Conservation (phyloP, 2,329 filamentous ascomycete genomes). For the Verticillium dahliae region DNA sequence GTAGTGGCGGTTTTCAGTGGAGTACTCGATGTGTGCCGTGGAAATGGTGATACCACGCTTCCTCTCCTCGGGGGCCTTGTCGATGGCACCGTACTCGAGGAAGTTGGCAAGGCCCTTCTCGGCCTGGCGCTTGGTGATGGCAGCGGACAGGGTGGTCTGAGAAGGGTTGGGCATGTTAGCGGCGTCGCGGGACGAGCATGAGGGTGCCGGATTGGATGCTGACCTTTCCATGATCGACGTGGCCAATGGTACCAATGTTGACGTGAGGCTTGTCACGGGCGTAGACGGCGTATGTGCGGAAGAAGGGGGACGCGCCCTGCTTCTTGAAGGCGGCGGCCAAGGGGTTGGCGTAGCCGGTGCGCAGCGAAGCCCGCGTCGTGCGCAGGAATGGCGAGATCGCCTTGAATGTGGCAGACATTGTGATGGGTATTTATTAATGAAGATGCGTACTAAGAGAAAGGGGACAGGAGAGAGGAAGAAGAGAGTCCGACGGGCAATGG, state of each 20-base stretch:
- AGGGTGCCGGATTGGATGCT: slow-evolving; percentile 13
- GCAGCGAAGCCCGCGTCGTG: slow-evolving; percentile 70
- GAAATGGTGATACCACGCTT: slow-evolving; percentile 99
- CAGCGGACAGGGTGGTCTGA: slow-evolving; percentile 94
- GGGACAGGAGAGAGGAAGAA: slow-evolving; percentile 6
- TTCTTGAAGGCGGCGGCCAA: slow-evolving; percentile 63
- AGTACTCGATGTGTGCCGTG: slow-evolving; percentile 96
- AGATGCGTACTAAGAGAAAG: slow-evolving; percentile 16
- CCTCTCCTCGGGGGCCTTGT: slow-evolving; percentile 98
- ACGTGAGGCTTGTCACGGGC: slow-evolving; percentile 95
- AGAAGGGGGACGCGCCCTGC: slow-evolving; percentile 56
- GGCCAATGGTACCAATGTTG: slow-evolving; percentile 99
- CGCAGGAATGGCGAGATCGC: slow-evolving; percentile 73
- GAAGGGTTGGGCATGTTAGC: slow-evolving; percentile 8
- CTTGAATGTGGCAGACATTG: slow-evolving; percentile 77
- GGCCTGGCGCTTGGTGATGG: slow-evolving; percentile 96
- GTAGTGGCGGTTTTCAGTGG: slow-evolving; percentile 91
- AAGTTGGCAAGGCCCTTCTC: slow-evolving; percentile 91
- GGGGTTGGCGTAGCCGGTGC: slow-evolving; percentile 65
- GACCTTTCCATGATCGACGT: slow-evolving; percentile 99
- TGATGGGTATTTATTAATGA: slow-evolving; percentile 28
- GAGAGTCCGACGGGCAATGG: slow-evolving; percentile 6
- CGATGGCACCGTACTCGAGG: slow-evolving; percentile 95
- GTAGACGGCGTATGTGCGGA: slow-evolving; percentile 63
- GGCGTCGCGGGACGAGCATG: background rate